Conservation (phyloP, 106 monocot species). For the Narthecium ossifragum region DNA sequence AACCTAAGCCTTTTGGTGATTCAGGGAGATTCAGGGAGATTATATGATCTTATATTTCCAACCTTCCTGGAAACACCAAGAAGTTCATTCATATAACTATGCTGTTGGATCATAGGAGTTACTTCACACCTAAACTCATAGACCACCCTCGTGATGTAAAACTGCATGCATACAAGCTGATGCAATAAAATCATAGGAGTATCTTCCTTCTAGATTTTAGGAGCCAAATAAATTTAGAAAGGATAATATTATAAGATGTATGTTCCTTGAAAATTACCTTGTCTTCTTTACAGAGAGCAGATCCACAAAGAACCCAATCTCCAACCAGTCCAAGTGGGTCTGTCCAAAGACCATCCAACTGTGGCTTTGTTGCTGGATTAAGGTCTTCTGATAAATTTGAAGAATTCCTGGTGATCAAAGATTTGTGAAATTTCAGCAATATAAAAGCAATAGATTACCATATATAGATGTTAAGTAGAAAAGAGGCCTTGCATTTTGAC, state of each 20-base stretch:
- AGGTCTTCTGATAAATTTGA: slow-evolving; percentile 11
- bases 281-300: slow-evolving; percentile 61
- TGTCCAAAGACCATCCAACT: slow-evolving; percentile 22
- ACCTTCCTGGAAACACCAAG: no score
- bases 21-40: no score
- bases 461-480: not conserved
- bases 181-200: no score
- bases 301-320: slow-evolving; percentile 75
- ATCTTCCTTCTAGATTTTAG: not conserved
- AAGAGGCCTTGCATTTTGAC: slow-evolving; percentile 3
- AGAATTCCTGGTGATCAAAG: slow-evolving; percentile 18
- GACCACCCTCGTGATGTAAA: no score
- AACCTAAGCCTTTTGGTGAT: no score
- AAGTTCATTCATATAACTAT: no score
- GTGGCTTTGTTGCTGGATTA: slow-evolving; percentile 5
- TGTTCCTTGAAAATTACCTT: no score
- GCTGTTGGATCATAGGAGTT: no score
- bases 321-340: slow-evolving; percentile 17
- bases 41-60: no score
- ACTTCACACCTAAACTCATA: no score
- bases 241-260: no score
- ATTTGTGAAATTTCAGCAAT: not conserved
- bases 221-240: not conserved
- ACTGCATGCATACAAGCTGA: no score
- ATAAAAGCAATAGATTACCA: not conserved